phyloP scores from a whole-genome alignment of 192 early-diverging fungal genomes.

The Mortierella antarctica region DNA sequence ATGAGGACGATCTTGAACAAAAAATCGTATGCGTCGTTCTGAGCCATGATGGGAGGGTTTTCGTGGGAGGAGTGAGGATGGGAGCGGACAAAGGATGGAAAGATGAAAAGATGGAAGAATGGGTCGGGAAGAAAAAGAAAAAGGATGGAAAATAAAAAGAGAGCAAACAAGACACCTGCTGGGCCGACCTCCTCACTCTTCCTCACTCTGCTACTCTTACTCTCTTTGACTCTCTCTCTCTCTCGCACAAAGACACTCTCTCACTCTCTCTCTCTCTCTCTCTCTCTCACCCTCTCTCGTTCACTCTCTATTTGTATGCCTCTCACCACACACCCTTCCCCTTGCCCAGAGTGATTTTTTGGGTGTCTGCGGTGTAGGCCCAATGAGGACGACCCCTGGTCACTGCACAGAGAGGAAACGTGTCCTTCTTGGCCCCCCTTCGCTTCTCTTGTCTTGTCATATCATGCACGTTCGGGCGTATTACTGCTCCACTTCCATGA shows the following conservation, averaged over 20 bases:
- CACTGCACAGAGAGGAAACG: no score
- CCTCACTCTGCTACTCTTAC: not conserved
- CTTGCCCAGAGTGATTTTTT: not conserved
- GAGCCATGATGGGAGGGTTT: conserved; percentile 38
- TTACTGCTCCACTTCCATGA: no score
- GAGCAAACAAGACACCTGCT: not conserved
- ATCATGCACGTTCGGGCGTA: no score
- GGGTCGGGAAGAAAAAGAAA: conserved; percentile 1
- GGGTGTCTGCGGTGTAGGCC: not conserved
- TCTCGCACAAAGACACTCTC: no score
- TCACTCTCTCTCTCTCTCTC: not conserved
- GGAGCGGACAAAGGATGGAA: not conserved
- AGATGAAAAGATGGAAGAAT: conserved; percentile 11
- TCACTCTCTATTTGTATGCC: not conserved
- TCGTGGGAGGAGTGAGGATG: not conserved
- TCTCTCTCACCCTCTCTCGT: not conserved
- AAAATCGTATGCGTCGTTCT: conserved; percentile 78
- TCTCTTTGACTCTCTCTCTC: not conserved
- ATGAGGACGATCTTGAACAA: conserved; percentile 79
- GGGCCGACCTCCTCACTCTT: not conserved
- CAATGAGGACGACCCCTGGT: no score
- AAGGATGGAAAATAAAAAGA: not conserved
- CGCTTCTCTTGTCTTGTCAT: no score
- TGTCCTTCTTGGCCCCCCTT: no score
- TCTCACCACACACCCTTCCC: not conserved